Evolutionary conservation across 306 rosid genomes (phyloP), one percentile per base, ranked within the genome.

Genomic region (Bauhinia variegata): DNA sequence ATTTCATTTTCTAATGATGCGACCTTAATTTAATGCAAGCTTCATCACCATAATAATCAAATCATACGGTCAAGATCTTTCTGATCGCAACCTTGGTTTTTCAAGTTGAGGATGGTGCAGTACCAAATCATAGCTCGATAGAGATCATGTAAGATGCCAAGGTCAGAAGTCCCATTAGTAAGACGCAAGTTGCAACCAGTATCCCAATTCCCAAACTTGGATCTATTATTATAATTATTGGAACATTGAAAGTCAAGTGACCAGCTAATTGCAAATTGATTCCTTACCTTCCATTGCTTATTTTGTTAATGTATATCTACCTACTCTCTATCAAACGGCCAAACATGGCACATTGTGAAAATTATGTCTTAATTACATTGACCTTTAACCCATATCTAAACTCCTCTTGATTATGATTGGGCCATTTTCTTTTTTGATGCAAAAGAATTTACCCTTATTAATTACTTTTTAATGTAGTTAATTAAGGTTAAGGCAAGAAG

Each of bases 231-330:
- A n/a, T n/a, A 47, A 64, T 73, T 55, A 73, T 73, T 54, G 73
- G 63, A 56, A 60, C 39, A 38, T 34, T 67, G 52, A 43, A 82
- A 75, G 79, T 68, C 78, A 71, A 54, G 51, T 42, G 3, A 58
- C 49, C 69, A 74, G 76, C 76, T 63, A 74, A 63, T 79, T 9
- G n/a, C 60, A 65, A 82, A 77, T 75, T 66, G 78, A 77, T 68
- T 65, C 62, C 70, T 49, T 32, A 74, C 82, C 86, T 63, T 65
- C 69, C 78, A 23, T 63, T 69, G 11, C 30, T 55, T 55, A 41
- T 12, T 58, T 60, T 67, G 13, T 39, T 71, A n/a, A n/a, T n/a
- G n/a, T n/a, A n/a, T 54, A 30, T 53, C 10, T 64, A 60, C 32
- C 28, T 43, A 12, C 32, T 36, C 58, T 38, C 39, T 58, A n/a